These are phyloP conservation scores for Lasiosphaeria hispida DNA, from an alignment of 495 filamentous ascomycete genomes.

Conservation along the genomic window DNA sequence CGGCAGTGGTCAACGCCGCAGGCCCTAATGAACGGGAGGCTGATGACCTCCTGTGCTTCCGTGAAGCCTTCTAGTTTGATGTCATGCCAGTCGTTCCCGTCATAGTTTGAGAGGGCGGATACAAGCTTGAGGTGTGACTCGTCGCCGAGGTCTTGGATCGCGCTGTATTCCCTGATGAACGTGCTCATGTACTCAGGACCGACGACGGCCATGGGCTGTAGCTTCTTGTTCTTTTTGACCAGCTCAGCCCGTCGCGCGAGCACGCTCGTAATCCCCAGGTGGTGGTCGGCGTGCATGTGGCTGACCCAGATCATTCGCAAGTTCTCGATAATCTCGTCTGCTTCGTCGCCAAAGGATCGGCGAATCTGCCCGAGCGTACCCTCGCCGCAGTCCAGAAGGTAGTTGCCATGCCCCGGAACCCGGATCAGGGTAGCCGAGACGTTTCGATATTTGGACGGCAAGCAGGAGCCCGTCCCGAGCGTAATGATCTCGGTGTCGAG, in stretches of 20 bases:
- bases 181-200: constrained; percentile 53
- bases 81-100: too few species aligned
- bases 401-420: constrained; percentile 78
- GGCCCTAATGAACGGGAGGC: constrained; percentile 53
- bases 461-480: constrained; percentile 84
- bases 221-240: neutral
- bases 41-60: constrained; percentile 16
- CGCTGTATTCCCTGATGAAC: constrained; percentile 74
- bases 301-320: constrained; percentile 89
- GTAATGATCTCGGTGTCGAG: constrained; percentile 77
- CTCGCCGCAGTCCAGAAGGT: constrained; percentile 89
- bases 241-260: constrained; percentile 69
- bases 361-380: constrained; percentile 88
- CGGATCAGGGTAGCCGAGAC: constrained; percentile 84
- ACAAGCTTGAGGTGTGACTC: constrained; percentile 38
- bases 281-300: constrained; percentile 95
- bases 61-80: neutral
- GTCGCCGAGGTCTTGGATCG: constrained; percentile 72
- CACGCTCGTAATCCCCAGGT: constrained; percentile 75
- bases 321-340: constrained; percentile 69
- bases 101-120: constrained; percentile 18
- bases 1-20: constrained; percentile 73
- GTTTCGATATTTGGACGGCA: constrained; percentile 91
- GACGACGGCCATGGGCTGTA: constrained; percentile 19
- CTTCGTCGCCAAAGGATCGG: constrained; percentile 63